Conservation (phyloP, 495 filamentous ascomycete species). For the Penicillium angulare region DNA sequence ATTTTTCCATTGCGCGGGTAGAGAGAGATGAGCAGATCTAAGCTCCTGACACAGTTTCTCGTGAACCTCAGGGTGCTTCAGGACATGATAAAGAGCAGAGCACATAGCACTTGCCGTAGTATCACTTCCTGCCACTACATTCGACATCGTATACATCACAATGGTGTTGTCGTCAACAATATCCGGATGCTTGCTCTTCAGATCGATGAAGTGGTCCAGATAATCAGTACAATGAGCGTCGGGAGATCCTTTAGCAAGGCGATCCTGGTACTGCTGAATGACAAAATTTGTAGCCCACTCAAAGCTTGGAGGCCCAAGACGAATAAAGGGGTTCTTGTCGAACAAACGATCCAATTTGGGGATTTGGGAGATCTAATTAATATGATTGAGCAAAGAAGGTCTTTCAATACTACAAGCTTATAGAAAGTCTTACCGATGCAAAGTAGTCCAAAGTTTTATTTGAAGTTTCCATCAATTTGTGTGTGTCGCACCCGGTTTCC, state of each 20-base stretch:
- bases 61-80: conserved; percentile 22
- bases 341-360: conserved; percentile 14
- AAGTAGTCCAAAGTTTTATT: conserved; percentile 30
- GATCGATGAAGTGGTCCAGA: conserved; percentile 17
- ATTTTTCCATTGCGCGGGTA: conserved; percentile 10
- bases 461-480: conserved; percentile 15
- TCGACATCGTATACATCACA: conserved; percentile 21
- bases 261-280: conserved; percentile 12
- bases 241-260: background rate
- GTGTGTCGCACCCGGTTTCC: conserved; percentile 13
- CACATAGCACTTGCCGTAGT: conserved; percentile 32
- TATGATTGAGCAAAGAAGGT: background rate
- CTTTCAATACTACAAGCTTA: no score
- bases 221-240: conserved; percentile 10
- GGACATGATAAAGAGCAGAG: conserved; percentile 38
- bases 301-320: conserved; percentile 16
- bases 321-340: conserved; percentile 18
- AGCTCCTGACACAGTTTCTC: conserved; percentile 27
- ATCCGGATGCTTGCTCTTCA: conserved; percentile 15
- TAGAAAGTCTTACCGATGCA: conserved; percentile 17
- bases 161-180: conserved; percentile 14
- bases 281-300: conserved; percentile 18
- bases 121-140: conserved; percentile 35
- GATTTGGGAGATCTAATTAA: conserved; percentile 15
- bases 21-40: conserved; percentile 1